A percentile compares a stretch with the other conserved stretches of the same genome.
phyloP scores from a whole-genome alignment of 2,329 filamentous ascomycete species.

The Botrytis cinerea region DNA sequence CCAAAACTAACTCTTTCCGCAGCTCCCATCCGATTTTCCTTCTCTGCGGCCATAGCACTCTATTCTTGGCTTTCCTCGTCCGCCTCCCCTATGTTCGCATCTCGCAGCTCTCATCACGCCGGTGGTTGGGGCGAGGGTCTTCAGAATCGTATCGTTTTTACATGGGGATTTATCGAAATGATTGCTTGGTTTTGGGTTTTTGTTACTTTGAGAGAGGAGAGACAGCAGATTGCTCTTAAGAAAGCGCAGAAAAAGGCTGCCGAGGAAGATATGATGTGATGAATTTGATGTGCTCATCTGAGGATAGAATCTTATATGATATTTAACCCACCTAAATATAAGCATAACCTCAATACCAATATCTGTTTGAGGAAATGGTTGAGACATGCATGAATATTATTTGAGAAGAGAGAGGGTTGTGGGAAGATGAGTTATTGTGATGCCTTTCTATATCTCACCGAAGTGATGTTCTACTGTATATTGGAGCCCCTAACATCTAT shows the following conservation, averaged over 20 bases:
- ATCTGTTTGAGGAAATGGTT: not conserved
- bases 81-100: conserved; percentile 52
- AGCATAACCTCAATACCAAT: conserved; percentile 14
- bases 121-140: conserved; percentile 63
- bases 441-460: not conserved
- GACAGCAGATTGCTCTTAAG: conserved; percentile 43
- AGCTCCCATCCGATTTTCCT: conserved; percentile 64
- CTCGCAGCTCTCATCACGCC: conserved; percentile 43
- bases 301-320: not conserved
- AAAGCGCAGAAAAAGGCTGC: conserved; percentile 40
- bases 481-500: not conserved
- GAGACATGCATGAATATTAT: not conserved
- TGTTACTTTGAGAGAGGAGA: conserved; percentile 69
- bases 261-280: conserved; percentile 42
- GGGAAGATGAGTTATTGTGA: not conserved
- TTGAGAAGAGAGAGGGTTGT: not conserved
- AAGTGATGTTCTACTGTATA: not conserved
- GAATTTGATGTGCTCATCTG: not conserved
- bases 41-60: conserved; percentile 61
- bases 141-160: conserved; percentile 83
- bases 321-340: not conserved
- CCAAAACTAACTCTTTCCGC: not conserved
- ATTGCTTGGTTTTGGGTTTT: conserved; percentile 86
- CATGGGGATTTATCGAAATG: conserved; percentile 81
- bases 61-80: conserved; percentile 66